Conservation (phyloP, 257 asterid species). For the Euphrasia confusa region DNA sequence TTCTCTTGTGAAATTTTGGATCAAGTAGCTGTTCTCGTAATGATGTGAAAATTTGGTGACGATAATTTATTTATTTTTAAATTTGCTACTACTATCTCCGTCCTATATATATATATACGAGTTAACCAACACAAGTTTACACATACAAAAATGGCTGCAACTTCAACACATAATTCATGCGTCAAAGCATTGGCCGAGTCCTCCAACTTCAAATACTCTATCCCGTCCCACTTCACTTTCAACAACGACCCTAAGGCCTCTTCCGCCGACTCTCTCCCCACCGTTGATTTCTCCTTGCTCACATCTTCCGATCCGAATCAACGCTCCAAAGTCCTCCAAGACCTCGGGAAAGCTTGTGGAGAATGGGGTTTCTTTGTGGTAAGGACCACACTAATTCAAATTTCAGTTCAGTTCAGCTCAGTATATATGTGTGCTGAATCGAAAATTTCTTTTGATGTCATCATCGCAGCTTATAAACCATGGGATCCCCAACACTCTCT, state of each 20-base stretch:
- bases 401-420: too few species aligned
- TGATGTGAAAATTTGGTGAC: too few species aligned
- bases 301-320: constrained; percentile 30
- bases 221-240: constrained; percentile 46
- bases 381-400: not conserved
- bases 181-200: constrained; percentile 38
- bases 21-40: too few species aligned
- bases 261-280: constrained; percentile 39
- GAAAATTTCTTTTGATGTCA: not conserved
- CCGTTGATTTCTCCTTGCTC: constrained; percentile 41
- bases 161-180: not conserved
- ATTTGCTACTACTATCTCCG: too few species aligned
- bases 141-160: not conserved
- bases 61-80: too few species aligned
- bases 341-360: constrained; percentile 43
- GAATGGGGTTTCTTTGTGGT: constrained; percentile 63
- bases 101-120: too few species aligned
- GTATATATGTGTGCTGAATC: too few species aligned
- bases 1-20: too few species aligned
- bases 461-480: constrained; percentile 43
- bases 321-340: constrained; percentile 37
- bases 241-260: constrained; percentile 22
- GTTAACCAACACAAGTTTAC: too few species aligned
- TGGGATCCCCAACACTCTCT: constrained; percentile 34
- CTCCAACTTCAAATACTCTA: constrained; percentile 26